Evolutionary conservation across 2,329 filamentous ascomycete genomes (phyloP).

Genomic region (Aquanectria penicillioides): DNA sequence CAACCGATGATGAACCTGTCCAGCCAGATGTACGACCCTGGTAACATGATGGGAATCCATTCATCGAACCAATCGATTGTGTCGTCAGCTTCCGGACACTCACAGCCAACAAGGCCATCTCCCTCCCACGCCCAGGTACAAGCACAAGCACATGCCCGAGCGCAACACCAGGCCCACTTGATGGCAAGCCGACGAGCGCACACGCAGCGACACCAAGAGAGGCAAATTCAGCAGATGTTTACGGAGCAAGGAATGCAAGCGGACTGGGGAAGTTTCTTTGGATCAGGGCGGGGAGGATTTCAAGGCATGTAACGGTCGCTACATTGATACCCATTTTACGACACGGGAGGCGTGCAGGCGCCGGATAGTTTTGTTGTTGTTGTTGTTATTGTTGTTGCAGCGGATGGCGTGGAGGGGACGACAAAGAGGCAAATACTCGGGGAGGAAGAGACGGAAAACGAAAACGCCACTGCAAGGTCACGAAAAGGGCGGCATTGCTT

Average conservation of each 20-base stretch:
- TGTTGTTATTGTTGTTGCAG: no score
- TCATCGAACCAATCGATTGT: slow-evolving; percentile 30
- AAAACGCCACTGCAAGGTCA: slow-evolving; percentile 16
- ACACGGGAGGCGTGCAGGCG: slow-evolving; percentile 41
- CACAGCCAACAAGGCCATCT: slow-evolving; percentile 36
- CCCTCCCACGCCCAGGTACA: slow-evolving; percentile 42
- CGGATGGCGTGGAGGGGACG: no score
- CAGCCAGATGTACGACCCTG: slow-evolving; percentile 56
- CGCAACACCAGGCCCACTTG: slow-evolving; percentile 37
- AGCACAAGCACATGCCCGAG: slow-evolving; percentile 35
- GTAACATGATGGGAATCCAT: slow-evolving; percentile 55
- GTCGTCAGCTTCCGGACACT: slow-evolving; percentile 24
- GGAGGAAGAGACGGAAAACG: slow-evolving; percentile 4
- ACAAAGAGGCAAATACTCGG: slow-evolving; percentile 16
- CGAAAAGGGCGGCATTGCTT: slow-evolving; percentile 24
- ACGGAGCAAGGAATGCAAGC: slow-evolving; percentile 56
- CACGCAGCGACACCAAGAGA: slow-evolving; percentile 47
- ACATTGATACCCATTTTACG: slow-evolving; percentile 53
- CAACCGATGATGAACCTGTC: slow-evolving; percentile 55
- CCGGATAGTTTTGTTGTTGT: slow-evolving; percentile 35
- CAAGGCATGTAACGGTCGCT: slow-evolving; percentile 53
- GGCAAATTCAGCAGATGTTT: slow-evolving; percentile 62
- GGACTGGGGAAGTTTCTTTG: slow-evolving; percentile 60
- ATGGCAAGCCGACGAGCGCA: slow-evolving; percentile 38
- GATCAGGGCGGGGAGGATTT: slow-evolving; percentile 54